Conservation (phyloP, 2,329 filamentous ascomycete genomes). For the Xylariomycetidae sp. region DNA sequence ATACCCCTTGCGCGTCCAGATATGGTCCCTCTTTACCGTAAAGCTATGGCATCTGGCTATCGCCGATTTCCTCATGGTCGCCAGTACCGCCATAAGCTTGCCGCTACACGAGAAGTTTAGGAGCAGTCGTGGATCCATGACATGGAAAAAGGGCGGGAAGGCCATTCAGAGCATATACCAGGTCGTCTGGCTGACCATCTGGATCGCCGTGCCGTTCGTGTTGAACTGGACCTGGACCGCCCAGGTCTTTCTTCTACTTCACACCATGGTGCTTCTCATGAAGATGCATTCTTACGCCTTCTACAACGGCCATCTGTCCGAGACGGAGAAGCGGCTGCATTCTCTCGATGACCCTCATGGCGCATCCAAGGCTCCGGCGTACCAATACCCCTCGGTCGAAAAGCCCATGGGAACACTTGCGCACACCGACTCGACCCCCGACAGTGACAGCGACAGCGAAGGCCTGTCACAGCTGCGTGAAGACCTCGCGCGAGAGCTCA, state of each 20-base stretch:
- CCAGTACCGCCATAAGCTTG: constrained; percentile 65
- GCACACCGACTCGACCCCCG: constrained; percentile 25
- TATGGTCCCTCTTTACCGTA: constrained; percentile 82
- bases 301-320: constrained; percentile 92
- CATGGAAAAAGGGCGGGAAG: constrained; percentile 76
- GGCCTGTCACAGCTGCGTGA: constrained; percentile 68
- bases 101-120: constrained; percentile 69
- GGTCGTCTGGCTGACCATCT: constrained; percentile 70
- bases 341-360: constrained; percentile 74
- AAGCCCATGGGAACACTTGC: constrained; percentile 39
- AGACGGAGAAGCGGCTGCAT: constrained; percentile 75
- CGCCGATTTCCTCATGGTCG: constrained; percentile 82
- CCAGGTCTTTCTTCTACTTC: constrained; percentile 89
- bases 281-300: constrained; percentile 99
- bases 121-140: constrained; percentile 48
- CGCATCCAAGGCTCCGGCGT: constrained; percentile 63
- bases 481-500: constrained; percentile 85
- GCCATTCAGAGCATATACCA: constrained; percentile 80
- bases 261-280: constrained; percentile 90
- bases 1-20: constrained; percentile 75
- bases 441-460: constrained; percentile 37
- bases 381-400: constrained; percentile 67
- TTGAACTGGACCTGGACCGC: constrained; percentile 95
- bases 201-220: constrained; percentile 80
- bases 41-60: constrained; percentile 85